A percentile compares a stretch with the other conserved stretches of the same genome.
These are phyloP conservation scores for Chaetomium sp. DNA, from an alignment of 2,329 filamentous ascomycete species.

Conservation along the genomic window DNA sequence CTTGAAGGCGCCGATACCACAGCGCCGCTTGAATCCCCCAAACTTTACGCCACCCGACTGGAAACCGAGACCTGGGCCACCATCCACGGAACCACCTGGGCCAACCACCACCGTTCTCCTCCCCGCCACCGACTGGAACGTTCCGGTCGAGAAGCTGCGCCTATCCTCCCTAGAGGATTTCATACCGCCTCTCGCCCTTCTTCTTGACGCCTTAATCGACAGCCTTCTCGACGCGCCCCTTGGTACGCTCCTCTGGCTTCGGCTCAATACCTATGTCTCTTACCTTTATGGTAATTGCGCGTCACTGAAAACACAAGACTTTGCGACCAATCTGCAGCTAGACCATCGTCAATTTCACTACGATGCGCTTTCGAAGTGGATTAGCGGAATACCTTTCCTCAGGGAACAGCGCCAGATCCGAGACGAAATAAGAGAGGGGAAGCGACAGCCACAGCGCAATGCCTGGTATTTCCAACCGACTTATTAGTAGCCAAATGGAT, in stretches of 20 bases:
- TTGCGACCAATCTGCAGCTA: not conserved
- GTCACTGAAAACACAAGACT: not conserved
- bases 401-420: slow-evolving; percentile 6
- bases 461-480: not conserved
- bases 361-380: slow-evolving; percentile 3
- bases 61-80: not conserved
- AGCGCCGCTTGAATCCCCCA: slow-evolving; percentile 4
- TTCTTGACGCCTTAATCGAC: slow-evolving; percentile 5
- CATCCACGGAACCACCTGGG: not conserved
- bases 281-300: slow-evolving; percentile 10
- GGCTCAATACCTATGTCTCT: not conserved
- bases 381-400: slow-evolving; percentile 5
- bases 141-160: not conserved
- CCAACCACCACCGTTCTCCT: slow-evolving; percentile 3
- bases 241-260: not conserved
- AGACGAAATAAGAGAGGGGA: slow-evolving; percentile 3
- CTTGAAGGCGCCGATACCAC: not conserved
- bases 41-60: not conserved
- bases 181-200: not conserved
- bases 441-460: slow-evolving; percentile 1
- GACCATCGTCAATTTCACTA: slow-evolving; percentile 14
- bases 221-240: not conserved
- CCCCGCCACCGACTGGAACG: slow-evolving; percentile 1
- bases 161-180: not conserved
- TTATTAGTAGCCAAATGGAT: too few species aligned